Conservation (phyloP, 2,329 filamentous ascomycete genomes). For the Passalora sequoiae region DNA sequence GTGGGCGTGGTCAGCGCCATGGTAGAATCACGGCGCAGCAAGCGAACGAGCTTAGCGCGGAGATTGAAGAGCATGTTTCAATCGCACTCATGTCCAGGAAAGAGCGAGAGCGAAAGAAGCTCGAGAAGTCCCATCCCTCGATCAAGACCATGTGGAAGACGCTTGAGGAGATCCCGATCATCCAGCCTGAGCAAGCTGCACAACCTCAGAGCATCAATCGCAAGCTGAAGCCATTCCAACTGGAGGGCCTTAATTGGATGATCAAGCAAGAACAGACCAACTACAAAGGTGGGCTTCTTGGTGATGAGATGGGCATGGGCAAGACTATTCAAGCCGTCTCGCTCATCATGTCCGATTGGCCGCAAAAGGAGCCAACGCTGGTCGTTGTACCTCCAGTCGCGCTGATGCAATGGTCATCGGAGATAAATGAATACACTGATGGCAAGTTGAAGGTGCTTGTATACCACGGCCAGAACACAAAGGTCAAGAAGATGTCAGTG, state of each 20-base stretch:
- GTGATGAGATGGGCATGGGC: conserved; percentile 97
- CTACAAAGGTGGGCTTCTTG: conserved; percentile 84
- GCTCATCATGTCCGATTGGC: conserved; percentile 95
- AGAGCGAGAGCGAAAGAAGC: conserved; percentile 55
- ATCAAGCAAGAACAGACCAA: conserved; percentile 75
- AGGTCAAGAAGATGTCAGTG: conserved; percentile 69
- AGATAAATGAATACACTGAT: conserved; percentile 65
- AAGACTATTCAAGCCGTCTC: conserved; percentile 99
- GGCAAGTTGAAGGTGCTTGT: conserved; percentile 86
- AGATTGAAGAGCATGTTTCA: conserved; percentile 20
- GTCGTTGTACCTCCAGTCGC: conserved; percentile 19
- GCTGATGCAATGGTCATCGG: conserved; percentile 40
- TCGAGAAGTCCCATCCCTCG: conserved; percentile 72
- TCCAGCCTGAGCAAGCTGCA: conserved; percentile 59
- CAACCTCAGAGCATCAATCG: conserved; percentile 76
- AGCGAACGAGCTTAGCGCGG: conserved; percentile 14
- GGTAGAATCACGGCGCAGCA: conserved; percentile 23
- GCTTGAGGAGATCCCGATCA: conserved; percentile 61
- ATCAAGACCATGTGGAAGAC: conserved; percentile 81
- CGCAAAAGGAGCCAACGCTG: conserved; percentile 66
- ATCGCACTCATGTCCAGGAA: conserved; percentile 24
- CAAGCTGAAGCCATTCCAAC: conserved; percentile 84
- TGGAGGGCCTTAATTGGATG: conserved; percentile 95
- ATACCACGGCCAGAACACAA: conserved; percentile 79
- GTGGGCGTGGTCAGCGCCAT: conserved; percentile 19